Evolutionary conservation across 140 eudicot genomes (phyloP).

Genomic region (Eryngium alpinum): DNA sequence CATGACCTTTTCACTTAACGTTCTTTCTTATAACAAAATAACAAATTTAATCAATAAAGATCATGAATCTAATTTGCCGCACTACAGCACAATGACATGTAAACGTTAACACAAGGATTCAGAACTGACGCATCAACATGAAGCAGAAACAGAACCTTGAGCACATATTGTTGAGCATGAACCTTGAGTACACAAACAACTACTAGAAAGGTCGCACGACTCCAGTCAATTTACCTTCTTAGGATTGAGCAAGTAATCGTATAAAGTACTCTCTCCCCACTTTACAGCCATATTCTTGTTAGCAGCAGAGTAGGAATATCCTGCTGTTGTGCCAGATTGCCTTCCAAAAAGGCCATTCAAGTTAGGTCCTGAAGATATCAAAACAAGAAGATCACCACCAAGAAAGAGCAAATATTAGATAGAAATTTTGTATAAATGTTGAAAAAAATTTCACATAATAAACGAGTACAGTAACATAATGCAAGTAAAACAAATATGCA

Average conservation of each 20-base stretch:
- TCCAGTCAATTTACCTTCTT: background rate
- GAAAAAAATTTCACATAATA: background rate
- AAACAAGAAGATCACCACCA: background rate
- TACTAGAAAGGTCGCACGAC: background rate
- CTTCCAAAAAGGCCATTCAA: slow-evolving; percentile 82
- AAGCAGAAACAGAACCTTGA: background rate
- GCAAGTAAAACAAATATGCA: background rate
- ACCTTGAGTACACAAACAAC: background rate
- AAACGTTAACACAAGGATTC: background rate
- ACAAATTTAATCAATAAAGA: background rate
- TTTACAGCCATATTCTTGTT: slow-evolving; percentile 77
- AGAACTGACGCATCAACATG: background rate
- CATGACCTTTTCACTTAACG: background rate
- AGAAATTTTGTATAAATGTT: background rate
- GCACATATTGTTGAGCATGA: no score
- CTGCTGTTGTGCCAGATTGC: slow-evolving; percentile 81
- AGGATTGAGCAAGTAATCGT: slow-evolving; percentile 12
- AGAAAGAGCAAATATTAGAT: background rate
- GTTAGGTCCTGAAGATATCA: slow-evolving; percentile 32
- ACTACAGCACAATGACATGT: background rate
- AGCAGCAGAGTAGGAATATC: slow-evolving; percentile 82
- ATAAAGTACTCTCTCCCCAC: slow-evolving; percentile 52
- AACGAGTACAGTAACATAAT: background rate
- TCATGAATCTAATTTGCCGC: background rate
- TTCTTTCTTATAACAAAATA: background rate